A percentile compares a stretch with the other conserved stretches of the same genome.
Conservation (phyloP, 2,329 filamentous ascomycete species). For the Alternaria brassicicola region DNA sequence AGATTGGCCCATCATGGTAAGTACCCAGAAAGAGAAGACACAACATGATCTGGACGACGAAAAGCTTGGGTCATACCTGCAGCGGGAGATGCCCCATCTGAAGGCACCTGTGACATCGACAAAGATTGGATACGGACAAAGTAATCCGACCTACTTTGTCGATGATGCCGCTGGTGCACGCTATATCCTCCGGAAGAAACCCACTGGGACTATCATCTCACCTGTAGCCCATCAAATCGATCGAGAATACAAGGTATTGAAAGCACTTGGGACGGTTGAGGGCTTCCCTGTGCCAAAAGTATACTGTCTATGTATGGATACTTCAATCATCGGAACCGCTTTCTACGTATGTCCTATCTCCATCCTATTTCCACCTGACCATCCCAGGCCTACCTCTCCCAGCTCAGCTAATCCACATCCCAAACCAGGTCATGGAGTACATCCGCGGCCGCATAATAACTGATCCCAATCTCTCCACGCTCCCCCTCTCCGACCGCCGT, state of each 20-base stretch:
- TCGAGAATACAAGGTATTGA: slow-evolving; percentile 87
- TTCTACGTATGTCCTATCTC: slow-evolving; percentile 67
- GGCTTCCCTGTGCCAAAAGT: slow-evolving; percentile 84
- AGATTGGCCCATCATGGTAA: slow-evolving; percentile 12
- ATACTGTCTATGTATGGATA: slow-evolving; percentile 84
- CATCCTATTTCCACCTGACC: background rate
- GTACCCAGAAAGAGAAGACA: slow-evolving; percentile 19
- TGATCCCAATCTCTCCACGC: slow-evolving; percentile 77
- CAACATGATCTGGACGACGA: slow-evolving; percentile 41
- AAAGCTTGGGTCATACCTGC: slow-evolving; percentile 38
- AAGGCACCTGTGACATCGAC: slow-evolving; percentile 38
- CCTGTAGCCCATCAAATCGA: slow-evolving; percentile 95
- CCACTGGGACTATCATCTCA: slow-evolving; percentile 85
- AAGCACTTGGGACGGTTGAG: slow-evolving; percentile 73
- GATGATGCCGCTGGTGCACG: slow-evolving; percentile 67
- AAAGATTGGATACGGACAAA: slow-evolving; percentile 95
- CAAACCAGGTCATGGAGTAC: slow-evolving; percentile 80
- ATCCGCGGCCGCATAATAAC: slow-evolving; percentile 91
- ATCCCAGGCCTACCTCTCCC: too few species aligned
- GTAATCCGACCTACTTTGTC: slow-evolving; percentile 93
- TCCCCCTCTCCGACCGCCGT: slow-evolving; percentile 67
- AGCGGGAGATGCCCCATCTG: slow-evolving; percentile 32
- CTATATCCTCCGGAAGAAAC: slow-evolving; percentile 95
- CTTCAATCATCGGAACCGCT: slow-evolving; percentile 76
- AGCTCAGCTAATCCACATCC: too few species aligned